These are phyloP conservation scores for Globisporangium rhizosaccharum DNA, from an alignment of 352 stramenopile genomes.

Conservation along the genomic window DNA sequence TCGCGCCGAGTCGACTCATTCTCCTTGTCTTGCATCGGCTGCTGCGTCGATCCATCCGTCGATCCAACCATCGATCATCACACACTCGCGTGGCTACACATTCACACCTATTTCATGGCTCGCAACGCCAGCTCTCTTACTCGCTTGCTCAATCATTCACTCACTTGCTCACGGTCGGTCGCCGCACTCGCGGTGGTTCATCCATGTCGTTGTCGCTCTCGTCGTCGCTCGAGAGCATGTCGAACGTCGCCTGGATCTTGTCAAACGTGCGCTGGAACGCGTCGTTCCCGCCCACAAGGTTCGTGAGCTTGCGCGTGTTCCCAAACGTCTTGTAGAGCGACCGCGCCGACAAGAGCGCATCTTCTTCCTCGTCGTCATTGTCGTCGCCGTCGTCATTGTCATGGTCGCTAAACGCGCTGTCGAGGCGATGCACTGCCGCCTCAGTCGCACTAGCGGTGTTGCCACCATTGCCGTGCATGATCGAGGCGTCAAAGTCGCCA, in stretches of 20 bases:
- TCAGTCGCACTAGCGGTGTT: not conserved
- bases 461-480: constrained; percentile 12
- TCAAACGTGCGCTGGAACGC: constrained; percentile 52
- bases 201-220: constrained; percentile 30
- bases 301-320: constrained; percentile 42
- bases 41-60: not conserved
- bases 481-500: constrained; percentile 18
- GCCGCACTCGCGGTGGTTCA: not conserved
- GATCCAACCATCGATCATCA: not conserved
- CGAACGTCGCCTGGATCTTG: constrained; percentile 54
- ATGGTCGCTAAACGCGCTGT: not conserved
- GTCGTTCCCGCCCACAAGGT: constrained; percentile 33
- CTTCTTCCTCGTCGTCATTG: constrained; percentile 24
- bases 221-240: constrained; percentile 51
- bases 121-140: not conserved
- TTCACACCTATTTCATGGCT: not conserved
- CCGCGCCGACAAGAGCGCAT: constrained; percentile 31
- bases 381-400: constrained; percentile 6
- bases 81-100: not conserved
- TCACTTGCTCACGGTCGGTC: not conserved
- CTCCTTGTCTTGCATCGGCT: not conserved
- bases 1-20: not conserved
- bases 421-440: not conserved
- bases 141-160: not conserved
- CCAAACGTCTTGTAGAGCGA: constrained; percentile 38